Conservation (phyloP, 2,329 filamentous ascomycete species). For the Pseudogymnoascus sp. region DNA sequence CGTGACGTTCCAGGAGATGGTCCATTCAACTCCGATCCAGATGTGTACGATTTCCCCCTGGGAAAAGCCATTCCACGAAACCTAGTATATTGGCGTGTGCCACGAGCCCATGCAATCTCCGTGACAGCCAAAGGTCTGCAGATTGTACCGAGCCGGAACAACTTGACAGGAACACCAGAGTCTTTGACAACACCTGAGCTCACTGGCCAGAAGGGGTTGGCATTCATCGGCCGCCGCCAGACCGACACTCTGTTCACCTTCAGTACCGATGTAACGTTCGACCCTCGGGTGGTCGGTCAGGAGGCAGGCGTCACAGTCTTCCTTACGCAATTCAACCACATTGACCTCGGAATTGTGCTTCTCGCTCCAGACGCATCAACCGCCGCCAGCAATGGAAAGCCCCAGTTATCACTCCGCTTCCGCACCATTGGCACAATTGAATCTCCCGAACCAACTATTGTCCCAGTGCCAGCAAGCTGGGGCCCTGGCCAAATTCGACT, state of each 20-base stretch:
- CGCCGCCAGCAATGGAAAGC: background rate
- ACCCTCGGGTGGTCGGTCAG: conserved; percentile 31
- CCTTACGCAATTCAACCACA: conserved; percentile 45
- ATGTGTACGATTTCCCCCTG: conserved; percentile 36
- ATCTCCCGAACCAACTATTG: background rate
- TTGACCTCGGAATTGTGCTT: conserved; percentile 35
- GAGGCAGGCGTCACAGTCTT: conserved; percentile 47
- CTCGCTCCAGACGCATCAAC: conserved; percentile 14
- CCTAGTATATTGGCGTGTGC: conserved; percentile 49
- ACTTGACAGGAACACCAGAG: conserved; percentile 46
- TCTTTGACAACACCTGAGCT: conserved; percentile 40
- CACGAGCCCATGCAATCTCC: conserved; percentile 37
- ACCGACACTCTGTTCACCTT: conserved; percentile 47
- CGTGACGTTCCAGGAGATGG: conserved; percentile 32
- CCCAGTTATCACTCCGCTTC: conserved; percentile 4
- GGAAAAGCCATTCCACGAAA: conserved; percentile 40
- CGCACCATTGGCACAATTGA: background rate
- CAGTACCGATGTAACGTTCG: conserved; percentile 38
- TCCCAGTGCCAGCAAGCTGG: background rate
- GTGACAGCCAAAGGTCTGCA: conserved; percentile 38
- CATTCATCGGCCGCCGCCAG: conserved; percentile 46
- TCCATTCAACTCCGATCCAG: conserved; percentile 35
- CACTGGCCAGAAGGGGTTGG: conserved; percentile 22
- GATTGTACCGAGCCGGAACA: conserved; percentile 40
- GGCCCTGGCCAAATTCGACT: background rate